Evolutionary conservation across 495 filamentous ascomycete species (phyloP).

Genomic region (Endocarpon pusillum): DNA sequence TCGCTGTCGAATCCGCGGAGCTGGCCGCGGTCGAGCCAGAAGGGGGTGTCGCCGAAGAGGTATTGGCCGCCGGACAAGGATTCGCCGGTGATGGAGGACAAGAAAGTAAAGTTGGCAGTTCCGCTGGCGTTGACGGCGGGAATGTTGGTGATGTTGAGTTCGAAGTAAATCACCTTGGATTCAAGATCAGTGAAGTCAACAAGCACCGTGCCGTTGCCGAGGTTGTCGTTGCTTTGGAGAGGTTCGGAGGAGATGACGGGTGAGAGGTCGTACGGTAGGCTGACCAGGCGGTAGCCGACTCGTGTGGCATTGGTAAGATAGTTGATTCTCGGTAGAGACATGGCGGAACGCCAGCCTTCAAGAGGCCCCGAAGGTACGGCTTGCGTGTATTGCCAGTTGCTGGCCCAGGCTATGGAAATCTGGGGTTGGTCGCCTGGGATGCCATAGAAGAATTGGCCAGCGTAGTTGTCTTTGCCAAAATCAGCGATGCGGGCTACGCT

Average conservation of each 20-base stretch:
- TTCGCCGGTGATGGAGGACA: slow-evolving; percentile 27
- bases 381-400: slow-evolving; percentile 42
- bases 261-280: slow-evolving; percentile 19
- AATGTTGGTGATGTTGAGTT: slow-evolving; percentile 26
- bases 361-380: slow-evolving; percentile 29
- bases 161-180: slow-evolving; percentile 29
- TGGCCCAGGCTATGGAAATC: slow-evolving; percentile 38
- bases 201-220: slow-evolving; percentile 20
- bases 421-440: slow-evolving; percentile 21
- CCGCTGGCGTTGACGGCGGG: slow-evolving; percentile 17
- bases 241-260: slow-evolving; percentile 12
- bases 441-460: slow-evolving; percentile 34
- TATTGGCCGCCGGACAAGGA: slow-evolving; percentile 28
- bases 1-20: slow-evolving; percentile 28
- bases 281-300: slow-evolving; percentile 25
- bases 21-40: slow-evolving; percentile 28
- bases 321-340: slow-evolving; percentile 29
- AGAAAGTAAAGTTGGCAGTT: slow-evolving; percentile 32
- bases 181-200: slow-evolving; percentile 20
- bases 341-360: slow-evolving; percentile 32
- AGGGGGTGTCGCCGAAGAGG: slow-evolving; percentile 26
- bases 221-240: slow-evolving; percentile 13
- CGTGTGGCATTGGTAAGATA: slow-evolving; percentile 26
- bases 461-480: slow-evolving; percentile 42
- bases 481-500: slow-evolving; percentile 26